These are phyloP conservation scores for Agaricus blazei DNA, from an alignment of 768 basidiomycete species.

Conservation along the genomic window DNA sequence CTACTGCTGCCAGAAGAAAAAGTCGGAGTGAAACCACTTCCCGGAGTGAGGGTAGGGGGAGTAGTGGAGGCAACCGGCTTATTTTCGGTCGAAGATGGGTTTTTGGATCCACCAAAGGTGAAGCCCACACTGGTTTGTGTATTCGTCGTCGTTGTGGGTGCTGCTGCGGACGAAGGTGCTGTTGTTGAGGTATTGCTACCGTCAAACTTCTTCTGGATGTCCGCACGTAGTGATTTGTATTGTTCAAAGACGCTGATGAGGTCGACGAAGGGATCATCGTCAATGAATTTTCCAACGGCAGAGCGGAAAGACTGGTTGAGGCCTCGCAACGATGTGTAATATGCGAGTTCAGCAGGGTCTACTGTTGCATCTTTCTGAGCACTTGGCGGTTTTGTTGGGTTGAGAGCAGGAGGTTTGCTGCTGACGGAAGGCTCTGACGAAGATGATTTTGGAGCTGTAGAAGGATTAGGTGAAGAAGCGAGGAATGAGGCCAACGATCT, in stretches of 20 bases:
- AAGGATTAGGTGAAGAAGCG: background rate
- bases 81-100: slow-evolving; percentile 11
- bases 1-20: slow-evolving; percentile 6
- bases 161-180: slow-evolving; percentile 3
- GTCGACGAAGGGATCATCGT: slow-evolving; percentile 69
- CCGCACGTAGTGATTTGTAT: slow-evolving; percentile 52
- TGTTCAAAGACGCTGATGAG: slow-evolving; percentile 48
- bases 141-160: slow-evolving; percentile 21
- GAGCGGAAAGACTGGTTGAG: slow-evolving; percentile 63
- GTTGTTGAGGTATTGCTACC: slow-evolving; percentile 10
- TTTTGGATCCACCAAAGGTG: slow-evolving; percentile 9
- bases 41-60: background rate
- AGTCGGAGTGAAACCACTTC: slow-evolving; percentile 5
- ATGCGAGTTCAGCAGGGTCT: slow-evolving; percentile 40
- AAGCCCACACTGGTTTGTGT: slow-evolving; percentile 8
- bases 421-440: background rate
- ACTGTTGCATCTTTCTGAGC: slow-evolving; percentile 18
- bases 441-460: background rate
- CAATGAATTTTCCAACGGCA: slow-evolving; percentile 52
- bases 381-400: slow-evolving; percentile 9
- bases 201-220: slow-evolving; percentile 55
- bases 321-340: slow-evolving; percentile 68
- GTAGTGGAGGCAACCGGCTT: slow-evolving; percentile 4
- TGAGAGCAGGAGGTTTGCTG: background rate
- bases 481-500: slow-evolving; percentile 6